Evolutionary conservation across 1,284 basidiomycete species (phyloP).

Genomic region (Ganoderma leucocontextum): DNA sequence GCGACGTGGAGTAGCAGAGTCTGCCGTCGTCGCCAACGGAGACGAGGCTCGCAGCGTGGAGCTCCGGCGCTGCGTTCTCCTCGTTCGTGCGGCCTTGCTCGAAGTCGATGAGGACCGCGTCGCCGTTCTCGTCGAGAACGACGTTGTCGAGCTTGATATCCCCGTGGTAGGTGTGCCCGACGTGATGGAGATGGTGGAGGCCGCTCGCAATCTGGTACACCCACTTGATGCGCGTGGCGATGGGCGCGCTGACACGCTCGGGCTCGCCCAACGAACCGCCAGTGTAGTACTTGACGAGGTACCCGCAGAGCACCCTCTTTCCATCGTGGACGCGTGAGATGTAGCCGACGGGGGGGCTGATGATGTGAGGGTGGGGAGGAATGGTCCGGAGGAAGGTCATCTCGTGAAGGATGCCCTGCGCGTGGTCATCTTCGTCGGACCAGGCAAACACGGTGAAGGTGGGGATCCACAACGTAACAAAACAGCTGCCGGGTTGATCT

Average conservation of each 20-base stretch:
- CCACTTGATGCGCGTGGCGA: slow-evolving; percentile 10
- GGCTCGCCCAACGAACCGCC: not conserved
- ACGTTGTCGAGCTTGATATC: slow-evolving; percentile 24
- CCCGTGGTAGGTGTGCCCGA: slow-evolving; percentile 18
- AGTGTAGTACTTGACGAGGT: not conserved
- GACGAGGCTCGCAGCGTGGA: slow-evolving; percentile 12
- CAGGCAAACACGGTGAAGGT: not conserved
- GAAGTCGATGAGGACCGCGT: slow-evolving; percentile 19
- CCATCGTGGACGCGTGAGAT: not conserved
- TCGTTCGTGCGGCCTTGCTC: slow-evolving; percentile 23
- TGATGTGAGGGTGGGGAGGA: slow-evolving; percentile 1
- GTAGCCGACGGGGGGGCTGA: not conserved
- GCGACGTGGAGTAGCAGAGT: not conserved
- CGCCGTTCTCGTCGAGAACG: slow-evolving; percentile 18
- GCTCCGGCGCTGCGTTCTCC: slow-evolving; percentile 13
- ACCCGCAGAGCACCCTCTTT: not conserved
- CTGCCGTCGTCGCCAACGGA: not conserved
- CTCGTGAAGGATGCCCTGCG: not conserved
- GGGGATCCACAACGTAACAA: not conserved
- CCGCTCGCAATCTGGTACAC: slow-evolving; percentile 9
- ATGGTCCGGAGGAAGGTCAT: not conserved
- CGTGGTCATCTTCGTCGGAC: not conserved
- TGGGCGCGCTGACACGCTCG: not conserved
- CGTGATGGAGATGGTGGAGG: slow-evolving; percentile 10
- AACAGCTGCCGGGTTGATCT: not conserved